phyloP scores from a whole-genome alignment of 73 alveolate genomes.

The Paramecium sexaurelia region DNA sequence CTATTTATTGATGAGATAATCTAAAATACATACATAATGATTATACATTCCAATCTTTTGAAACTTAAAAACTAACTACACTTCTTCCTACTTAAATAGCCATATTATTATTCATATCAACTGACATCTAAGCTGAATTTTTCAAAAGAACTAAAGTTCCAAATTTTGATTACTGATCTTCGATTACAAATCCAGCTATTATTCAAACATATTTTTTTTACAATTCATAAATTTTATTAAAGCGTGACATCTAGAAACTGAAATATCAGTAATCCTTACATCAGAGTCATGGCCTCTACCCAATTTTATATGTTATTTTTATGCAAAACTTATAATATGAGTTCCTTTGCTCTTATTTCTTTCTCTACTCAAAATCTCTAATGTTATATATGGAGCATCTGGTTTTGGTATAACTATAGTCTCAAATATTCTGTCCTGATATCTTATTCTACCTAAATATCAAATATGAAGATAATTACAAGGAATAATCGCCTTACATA shows the following conservation, averaged over 20 bases:
- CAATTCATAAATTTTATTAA: conserved; percentile 57
- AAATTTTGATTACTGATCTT: conserved; percentile 70
- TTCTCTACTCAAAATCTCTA: conserved; percentile 68
- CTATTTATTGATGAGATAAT: not conserved
- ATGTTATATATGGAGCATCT: conserved; percentile 60
- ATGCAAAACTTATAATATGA: conserved; percentile 68
- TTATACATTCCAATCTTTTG: conserved; percentile 61
- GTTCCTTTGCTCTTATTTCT: conserved; percentile 63
- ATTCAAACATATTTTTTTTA: not conserved
- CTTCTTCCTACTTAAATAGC: conserved; percentile 66
- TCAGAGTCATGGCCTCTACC: conserved; percentile 80
- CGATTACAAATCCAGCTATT: conserved; percentile 61
- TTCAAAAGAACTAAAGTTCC: conserved; percentile 72
- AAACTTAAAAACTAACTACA: conserved; percentile 57
- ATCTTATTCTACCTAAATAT: conserved; percentile 27
- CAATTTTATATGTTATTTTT: conserved; percentile 64
- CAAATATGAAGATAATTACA: not conserved
- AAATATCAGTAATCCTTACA: conserved; percentile 68
- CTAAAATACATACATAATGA: not conserved
- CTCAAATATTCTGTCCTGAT: conserved; percentile 62
- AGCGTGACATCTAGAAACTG: conserved; percentile 75
- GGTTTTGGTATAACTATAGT: conserved; percentile 71
- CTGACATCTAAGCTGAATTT: not conserved
- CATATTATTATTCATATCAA: conserved; percentile 57
- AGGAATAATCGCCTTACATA: conserved; percentile 89